A percentile compares a stretch with the other conserved stretches of the same genome.
phyloP scores from a whole-genome alignment of 2,329 filamentous ascomycete species.

The Didymella sp. region DNA sequence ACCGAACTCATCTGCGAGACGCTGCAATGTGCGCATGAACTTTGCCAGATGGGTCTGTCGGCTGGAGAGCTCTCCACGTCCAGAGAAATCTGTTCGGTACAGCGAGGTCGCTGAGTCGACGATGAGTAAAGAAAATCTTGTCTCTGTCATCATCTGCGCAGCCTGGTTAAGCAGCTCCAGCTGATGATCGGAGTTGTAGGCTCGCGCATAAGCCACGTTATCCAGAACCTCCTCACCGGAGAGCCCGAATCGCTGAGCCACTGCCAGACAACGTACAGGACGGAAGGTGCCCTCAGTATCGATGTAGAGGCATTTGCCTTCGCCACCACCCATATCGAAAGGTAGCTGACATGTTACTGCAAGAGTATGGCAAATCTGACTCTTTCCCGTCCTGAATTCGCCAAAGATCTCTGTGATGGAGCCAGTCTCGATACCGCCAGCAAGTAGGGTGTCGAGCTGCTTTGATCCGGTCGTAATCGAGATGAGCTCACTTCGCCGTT shows the following conservation, averaged over 20 bases:
- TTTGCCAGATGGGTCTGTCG: slow-evolving; percentile 88
- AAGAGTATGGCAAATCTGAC: slow-evolving; percentile 97
- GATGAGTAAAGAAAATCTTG: slow-evolving; percentile 91
- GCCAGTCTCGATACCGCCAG: slow-evolving; percentile 93
- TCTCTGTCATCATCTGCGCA: slow-evolving; percentile 99
- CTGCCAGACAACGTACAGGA: slow-evolving; percentile 86
- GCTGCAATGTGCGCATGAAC: slow-evolving; percentile 84
- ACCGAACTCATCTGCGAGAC: slow-evolving; percentile 81
- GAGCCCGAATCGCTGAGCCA: slow-evolving; percentile 91
- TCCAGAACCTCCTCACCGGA: slow-evolving; percentile 97
- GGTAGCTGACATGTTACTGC: slow-evolving; percentile 97
- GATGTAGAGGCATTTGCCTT: slow-evolving; percentile 98
- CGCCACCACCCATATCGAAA: slow-evolving; percentile 98
- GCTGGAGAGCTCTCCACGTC: slow-evolving; percentile 95
- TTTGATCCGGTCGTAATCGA: slow-evolving; percentile 98
- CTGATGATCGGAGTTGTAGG: slow-evolving; percentile 98
- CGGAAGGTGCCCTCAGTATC: slow-evolving; percentile 96
- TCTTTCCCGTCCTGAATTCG: slow-evolving; percentile 97
- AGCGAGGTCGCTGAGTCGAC: slow-evolving; percentile 96
- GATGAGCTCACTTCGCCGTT: slow-evolving; percentile 93
- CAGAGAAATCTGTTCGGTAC: slow-evolving; percentile 95
- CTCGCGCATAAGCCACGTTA: slow-evolving; percentile 96
- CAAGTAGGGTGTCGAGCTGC: slow-evolving; percentile 91
- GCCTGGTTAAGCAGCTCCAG: slow-evolving; percentile 94
- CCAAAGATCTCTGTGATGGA: slow-evolving; percentile 98